A percentile compares a stretch with the other conserved stretches of the same genome.
These are phyloP conservation scores for Phymatotrichopsis omnivora DNA, from an alignment of 2,329 filamentous ascomycete species.

Conservation along the genomic window DNA sequence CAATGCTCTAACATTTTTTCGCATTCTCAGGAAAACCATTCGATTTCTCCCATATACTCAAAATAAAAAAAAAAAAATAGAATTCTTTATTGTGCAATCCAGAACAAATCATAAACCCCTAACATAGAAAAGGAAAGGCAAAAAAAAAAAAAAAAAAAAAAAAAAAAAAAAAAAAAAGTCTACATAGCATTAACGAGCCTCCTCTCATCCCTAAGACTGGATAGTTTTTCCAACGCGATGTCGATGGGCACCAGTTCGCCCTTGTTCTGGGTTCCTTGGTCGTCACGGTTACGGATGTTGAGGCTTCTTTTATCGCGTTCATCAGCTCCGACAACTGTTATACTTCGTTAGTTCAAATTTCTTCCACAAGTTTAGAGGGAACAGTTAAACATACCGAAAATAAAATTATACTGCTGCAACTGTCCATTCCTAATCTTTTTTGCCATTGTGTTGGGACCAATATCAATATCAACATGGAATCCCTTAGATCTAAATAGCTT, in stretches of 20 bases:
- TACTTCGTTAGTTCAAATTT: background rate
- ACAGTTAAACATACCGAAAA: slow-evolving; percentile 49
- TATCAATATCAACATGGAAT: slow-evolving; percentile 62
- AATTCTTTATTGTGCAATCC: too few relatives aligned
- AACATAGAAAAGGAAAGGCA: too few relatives aligned
- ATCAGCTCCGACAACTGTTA: slow-evolving; percentile 50
- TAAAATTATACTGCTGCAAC: slow-evolving; percentile 73
- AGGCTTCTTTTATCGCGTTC: slow-evolving; percentile 51
- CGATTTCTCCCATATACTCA: too few relatives aligned
- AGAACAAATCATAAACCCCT: too few relatives aligned
- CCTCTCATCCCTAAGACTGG: slow-evolving; percentile 23
- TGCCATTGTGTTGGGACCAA: slow-evolving; percentile 69
- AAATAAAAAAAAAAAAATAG: too few relatives aligned
- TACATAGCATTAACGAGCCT: slow-evolving; percentile 17
- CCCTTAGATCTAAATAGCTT: slow-evolving; percentile 54
- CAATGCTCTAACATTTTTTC: too few relatives aligned
- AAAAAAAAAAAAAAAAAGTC: background rate
- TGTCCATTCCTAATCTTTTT: slow-evolving; percentile 83
- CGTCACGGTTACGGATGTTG: slow-evolving; percentile 55
- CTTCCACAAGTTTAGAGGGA: background rate
- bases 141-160: too few relatives aligned
- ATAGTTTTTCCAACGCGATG: slow-evolving; percentile 45
- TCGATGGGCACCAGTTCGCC: slow-evolving; percentile 49
- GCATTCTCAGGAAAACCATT: too few relatives aligned
- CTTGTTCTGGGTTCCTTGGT: slow-evolving; percentile 51